A percentile compares a stretch with the other conserved stretches of the same genome.
phyloP scores from a whole-genome alignment of 805 yeast species.

The Candida nitratophila region DNA sequence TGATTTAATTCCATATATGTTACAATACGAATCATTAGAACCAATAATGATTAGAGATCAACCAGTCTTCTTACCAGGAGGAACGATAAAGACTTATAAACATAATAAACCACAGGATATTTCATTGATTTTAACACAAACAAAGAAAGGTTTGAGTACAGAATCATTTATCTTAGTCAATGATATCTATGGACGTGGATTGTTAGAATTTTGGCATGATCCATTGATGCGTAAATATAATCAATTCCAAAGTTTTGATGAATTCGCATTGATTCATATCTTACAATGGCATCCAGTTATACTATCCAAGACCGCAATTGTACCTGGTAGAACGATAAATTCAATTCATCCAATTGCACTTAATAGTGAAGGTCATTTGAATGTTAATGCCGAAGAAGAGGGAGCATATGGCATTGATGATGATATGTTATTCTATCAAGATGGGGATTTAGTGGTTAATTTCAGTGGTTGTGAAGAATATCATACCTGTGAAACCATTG shows the following conservation, averaged over 20 bases:
- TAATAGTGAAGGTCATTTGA: slow-evolving; percentile 42
- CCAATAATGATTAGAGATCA: slow-evolving; percentile 60
- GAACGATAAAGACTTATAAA: slow-evolving; percentile 62
- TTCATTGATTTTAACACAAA: slow-evolving; percentile 63
- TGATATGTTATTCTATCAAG: slow-evolving; percentile 43
- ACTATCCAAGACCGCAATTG: slow-evolving; percentile 63
- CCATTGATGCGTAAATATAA: slow-evolving; percentile 59
- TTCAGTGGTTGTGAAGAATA: slow-evolving; percentile 51
- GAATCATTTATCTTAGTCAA: slow-evolving; percentile 68
- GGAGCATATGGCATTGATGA: slow-evolving; percentile 29
- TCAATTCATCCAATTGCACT: slow-evolving; percentile 28
- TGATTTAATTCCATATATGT: slow-evolving; percentile 51
- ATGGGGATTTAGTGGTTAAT: slow-evolving; percentile 47
- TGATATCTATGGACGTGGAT: slow-evolving; percentile 53
- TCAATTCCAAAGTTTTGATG: slow-evolving; percentile 53
- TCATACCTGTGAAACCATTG: slow-evolving; percentile 44
- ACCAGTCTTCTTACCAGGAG: slow-evolving; percentile 66
- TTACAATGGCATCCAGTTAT: slow-evolving; percentile 92
- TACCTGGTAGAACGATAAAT: slow-evolving; percentile 56
- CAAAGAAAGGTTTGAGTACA: slow-evolving; percentile 54
- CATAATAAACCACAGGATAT: slow-evolving; percentile 48
- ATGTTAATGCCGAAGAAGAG: slow-evolving; percentile 47
- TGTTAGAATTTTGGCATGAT: slow-evolving; percentile 78
- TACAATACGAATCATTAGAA: slow-evolving; percentile 54
- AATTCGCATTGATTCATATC: slow-evolving; percentile 74